A percentile compares a stretch with the other conserved stretches of the same genome.
Evolutionary conservation across 352 stramenopile species (phyloP).

Genomic region (Phytopythium helicoides): DNA sequence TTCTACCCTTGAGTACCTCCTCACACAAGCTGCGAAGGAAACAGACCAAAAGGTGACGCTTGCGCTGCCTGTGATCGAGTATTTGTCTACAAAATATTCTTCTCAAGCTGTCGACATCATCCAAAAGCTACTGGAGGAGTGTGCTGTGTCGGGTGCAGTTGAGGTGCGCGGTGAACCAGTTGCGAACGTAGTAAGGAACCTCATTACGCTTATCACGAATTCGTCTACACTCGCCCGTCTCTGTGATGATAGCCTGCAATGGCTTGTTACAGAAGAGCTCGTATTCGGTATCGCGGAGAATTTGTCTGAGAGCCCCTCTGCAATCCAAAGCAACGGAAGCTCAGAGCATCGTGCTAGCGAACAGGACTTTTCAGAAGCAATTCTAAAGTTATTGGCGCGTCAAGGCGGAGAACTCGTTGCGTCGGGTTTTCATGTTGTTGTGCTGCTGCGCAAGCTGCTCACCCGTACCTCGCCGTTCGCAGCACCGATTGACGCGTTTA

Average conservation of each 20-base stretch:
- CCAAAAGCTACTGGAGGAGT: constrained; percentile 35
- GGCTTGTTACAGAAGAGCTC: constrained; percentile 52
- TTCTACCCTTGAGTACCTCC: constrained; percentile 42
- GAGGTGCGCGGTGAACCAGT: constrained; percentile 4
- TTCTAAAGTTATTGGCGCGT: constrained; percentile 29
- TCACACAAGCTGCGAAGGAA: constrained; percentile 17
- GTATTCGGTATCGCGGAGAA: constrained; percentile 27
- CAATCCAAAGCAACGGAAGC: constrained; percentile 11
- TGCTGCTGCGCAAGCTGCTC: constrained; percentile 40
- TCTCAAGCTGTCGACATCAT: constrained; percentile 53
- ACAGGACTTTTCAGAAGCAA: constrained; percentile 7
- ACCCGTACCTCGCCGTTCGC: background rate
- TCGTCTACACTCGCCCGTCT: constrained; percentile 32
- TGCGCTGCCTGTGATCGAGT: constrained; percentile 39
- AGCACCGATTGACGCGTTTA: constrained; percentile 16
- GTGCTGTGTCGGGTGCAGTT: background rate
- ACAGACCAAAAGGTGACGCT: constrained; percentile 10
- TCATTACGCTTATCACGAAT: constrained; percentile 33
- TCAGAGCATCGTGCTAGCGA: background rate
- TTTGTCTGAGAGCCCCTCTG: constrained; percentile 8
- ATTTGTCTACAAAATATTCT: constrained; percentile 29
- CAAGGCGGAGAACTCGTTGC: constrained; percentile 35
- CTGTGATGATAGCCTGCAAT: constrained; percentile 64
- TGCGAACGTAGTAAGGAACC: background rate
- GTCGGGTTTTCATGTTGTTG: constrained; percentile 42